Conservation (phyloP, 129 eudicot species). For the Ambrosia artemisiifolia region DNA sequence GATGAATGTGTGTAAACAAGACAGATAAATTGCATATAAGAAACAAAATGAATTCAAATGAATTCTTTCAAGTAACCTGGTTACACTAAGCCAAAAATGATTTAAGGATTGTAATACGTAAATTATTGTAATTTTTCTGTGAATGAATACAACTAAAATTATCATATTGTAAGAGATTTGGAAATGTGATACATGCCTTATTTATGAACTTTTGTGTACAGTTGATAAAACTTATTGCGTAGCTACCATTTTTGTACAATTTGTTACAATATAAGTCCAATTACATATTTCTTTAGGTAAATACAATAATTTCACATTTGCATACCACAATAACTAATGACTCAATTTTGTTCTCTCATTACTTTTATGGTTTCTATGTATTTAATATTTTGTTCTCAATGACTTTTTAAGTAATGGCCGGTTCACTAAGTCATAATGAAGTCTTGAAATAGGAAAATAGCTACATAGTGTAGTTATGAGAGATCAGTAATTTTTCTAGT, state of each 20-base stretch:
- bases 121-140: too few species aligned
- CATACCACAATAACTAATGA: conserved; percentile 11
- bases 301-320: not conserved
- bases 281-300: not conserved
- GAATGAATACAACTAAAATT: not conserved
- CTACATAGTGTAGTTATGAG: conserved; percentile 5
- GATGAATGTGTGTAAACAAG: not conserved
- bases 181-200: not conserved
- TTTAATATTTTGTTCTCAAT: not conserved
- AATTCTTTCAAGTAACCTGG: not conserved
- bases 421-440: conserved; percentile 1
- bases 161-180: too few species aligned
- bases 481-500: not conserved
- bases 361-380: not conserved
- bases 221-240: conserved; percentile 1
- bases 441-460: not conserved
- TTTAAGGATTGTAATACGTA: not conserved
- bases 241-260: conserved; percentile 6
- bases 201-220: conserved; percentile 4
- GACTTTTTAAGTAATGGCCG: conserved; percentile 3
- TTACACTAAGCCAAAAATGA: not conserved
- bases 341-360: conserved; percentile 1
- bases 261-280: not conserved
- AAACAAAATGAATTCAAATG: not conserved
- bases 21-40: not conserved